These are phyloP conservation scores for Neopestalotiopsis sp. DNA, from an alignment of 2,329 filamentous ascomycete species.

Conservation along the genomic window DNA sequence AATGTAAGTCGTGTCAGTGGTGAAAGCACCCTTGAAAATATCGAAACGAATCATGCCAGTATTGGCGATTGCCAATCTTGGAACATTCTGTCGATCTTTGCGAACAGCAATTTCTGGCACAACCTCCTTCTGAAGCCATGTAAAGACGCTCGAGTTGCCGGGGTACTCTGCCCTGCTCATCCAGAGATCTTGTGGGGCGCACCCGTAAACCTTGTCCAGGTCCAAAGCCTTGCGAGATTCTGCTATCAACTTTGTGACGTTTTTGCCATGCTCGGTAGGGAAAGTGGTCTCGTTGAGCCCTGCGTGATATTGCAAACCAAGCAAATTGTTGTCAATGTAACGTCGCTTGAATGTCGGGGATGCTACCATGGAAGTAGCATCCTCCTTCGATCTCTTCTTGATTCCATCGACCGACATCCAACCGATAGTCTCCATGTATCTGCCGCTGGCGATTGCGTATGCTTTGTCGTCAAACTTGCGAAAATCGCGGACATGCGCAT, in stretches of 20 bases:
- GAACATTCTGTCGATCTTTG: conserved; percentile 60
- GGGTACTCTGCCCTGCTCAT: conserved; percentile 80
- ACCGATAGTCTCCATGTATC: conserved; percentile 94
- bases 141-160: conserved; percentile 76
- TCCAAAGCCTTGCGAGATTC: conserved; percentile 72
- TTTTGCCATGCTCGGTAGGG: conserved; percentile 74
- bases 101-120: conserved; percentile 71
- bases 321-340: conserved; percentile 95
- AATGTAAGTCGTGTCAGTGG: conserved; percentile 83
- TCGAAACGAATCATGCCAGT: conserved; percentile 94
- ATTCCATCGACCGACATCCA: conserved; percentile 85
- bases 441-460: conserved; percentile 82
- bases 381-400: conserved; percentile 40
- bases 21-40: conserved; percentile 91
- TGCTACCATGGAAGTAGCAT: conserved; percentile 36
- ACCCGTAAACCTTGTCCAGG: conserved; percentile 80
- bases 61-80: conserved; percentile 80
- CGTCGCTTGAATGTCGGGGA: conserved; percentile 71
- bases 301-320: conserved; percentile 82
- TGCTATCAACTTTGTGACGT: conserved; percentile 73
- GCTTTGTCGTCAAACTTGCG: conserved; percentile 79
- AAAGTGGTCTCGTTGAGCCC: conserved; percentile 75
- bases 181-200: conserved; percentile 82
- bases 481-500: conserved; percentile 88
- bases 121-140: conserved; percentile 78